Conservation (phyloP, 2,329 filamentous ascomycete species). For the Ambrosiella cleistominuta region DNA sequence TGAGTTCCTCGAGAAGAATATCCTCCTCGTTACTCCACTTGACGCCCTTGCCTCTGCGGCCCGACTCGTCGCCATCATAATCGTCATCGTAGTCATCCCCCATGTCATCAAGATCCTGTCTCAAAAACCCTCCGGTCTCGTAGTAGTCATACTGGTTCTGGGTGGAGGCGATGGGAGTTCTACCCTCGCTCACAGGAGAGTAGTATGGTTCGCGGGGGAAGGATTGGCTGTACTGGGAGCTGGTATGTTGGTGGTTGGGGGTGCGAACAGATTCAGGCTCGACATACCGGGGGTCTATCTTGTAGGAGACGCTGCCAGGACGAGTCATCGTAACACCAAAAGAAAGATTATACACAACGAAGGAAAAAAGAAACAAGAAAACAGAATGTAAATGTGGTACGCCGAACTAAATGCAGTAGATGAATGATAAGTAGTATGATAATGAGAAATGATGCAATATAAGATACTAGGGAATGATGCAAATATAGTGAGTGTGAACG, state of each 20-base stretch:
- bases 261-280: slow-evolving; percentile 20
- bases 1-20: slow-evolving; percentile 3
- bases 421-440: not conserved
- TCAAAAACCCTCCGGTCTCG: slow-evolving; percentile 3
- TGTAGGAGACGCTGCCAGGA: slow-evolving; percentile 24
- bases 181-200: slow-evolving; percentile 11
- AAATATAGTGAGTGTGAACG: slow-evolving; percentile 1
- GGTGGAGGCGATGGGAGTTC: slow-evolving; percentile 5
- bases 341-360: not conserved
- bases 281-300: slow-evolving; percentile 15
- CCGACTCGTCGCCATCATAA: slow-evolving; percentile 7
- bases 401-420: not conserved
- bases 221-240: slow-evolving; percentile 6
- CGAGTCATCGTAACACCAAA: slow-evolving; percentile 26
- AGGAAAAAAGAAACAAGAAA: slow-evolving; percentile 5
- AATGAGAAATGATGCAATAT: not conserved
- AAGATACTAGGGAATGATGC: not conserved
- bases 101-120: slow-evolving; percentile 7
- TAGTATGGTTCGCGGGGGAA: slow-evolving; percentile 10
- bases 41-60: slow-evolving; percentile 33
- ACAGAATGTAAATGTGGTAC: not conserved
- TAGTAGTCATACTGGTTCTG: slow-evolving; percentile 11
- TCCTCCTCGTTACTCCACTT: slow-evolving; percentile 72
- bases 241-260: not conserved
- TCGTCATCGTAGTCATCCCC: slow-evolving; percentile 6